Evolutionary conservation across 176 grass and related monocot genomes (phyloP).

Genomic region (Aegilops tauschii): DNA sequence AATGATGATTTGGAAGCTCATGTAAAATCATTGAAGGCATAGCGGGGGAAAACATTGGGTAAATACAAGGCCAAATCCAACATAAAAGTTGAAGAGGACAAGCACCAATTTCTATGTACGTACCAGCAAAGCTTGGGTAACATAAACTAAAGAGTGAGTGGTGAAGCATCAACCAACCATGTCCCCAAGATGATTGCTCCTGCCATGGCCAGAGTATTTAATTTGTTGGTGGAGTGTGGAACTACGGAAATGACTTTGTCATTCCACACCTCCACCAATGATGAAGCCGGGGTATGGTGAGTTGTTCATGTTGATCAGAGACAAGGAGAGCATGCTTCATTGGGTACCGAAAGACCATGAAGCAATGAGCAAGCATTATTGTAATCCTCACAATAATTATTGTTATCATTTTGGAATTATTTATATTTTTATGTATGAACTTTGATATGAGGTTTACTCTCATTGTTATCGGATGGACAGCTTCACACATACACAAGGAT

Average conservation of each 20-base stretch:
- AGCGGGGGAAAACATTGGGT: not conserved
- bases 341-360: not conserved
- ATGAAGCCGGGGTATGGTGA: not conserved
- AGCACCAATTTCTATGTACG: not conserved
- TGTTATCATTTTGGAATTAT: too few relatives aligned
- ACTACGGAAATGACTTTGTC: not conserved
- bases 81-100: not conserved
- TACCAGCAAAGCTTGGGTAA: not conserved
- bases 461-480: too few relatives aligned
- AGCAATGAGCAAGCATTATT: not conserved
- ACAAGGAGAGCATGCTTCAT: not conserved
- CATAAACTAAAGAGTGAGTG: not conserved
- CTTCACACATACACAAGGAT: too few relatives aligned
- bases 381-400: not conserved
- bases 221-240: not conserved
- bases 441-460: too few relatives aligned
- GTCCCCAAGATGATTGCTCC: not conserved
- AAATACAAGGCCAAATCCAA: not conserved
- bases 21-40: not conserved
- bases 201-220: not conserved
- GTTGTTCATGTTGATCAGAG: not conserved
- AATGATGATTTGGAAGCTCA: not conserved
- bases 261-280: not conserved
- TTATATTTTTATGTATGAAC: too few relatives aligned
- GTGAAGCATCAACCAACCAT: not conserved